phyloP scores from a whole-genome alignment of 2,329 filamentous ascomycete species.

The Fusarium staphyleae region DNA sequence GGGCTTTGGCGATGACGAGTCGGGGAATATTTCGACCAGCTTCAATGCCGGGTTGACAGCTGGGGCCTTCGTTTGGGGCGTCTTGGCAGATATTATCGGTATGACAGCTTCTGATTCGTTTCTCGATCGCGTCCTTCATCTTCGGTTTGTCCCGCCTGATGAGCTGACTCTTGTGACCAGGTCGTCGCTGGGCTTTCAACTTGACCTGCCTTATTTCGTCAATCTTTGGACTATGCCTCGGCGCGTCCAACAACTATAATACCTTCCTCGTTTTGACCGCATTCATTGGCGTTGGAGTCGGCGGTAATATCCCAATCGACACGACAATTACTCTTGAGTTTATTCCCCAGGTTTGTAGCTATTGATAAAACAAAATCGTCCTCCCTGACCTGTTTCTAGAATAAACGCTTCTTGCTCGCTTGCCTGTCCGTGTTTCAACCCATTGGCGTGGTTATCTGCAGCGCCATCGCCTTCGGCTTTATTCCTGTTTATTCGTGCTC shows the following conservation, averaged over 20 bases:
- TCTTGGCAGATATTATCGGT: slow-evolving; percentile 59
- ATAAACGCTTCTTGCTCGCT: slow-evolving; percentile 59
- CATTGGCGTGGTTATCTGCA: slow-evolving; percentile 60
- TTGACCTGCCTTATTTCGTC: slow-evolving; percentile 62
- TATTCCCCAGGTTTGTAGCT: slow-evolving; percentile 51
- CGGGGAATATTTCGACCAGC: slow-evolving; percentile 59
- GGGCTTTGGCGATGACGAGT: slow-evolving; percentile 52
- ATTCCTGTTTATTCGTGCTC: slow-evolving; percentile 59
- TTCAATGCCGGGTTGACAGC: slow-evolving; percentile 63
- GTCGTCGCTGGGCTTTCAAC: slow-evolving; percentile 64
- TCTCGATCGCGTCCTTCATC: neutral
- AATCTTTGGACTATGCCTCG: slow-evolving; percentile 60
- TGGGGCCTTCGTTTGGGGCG: slow-evolving; percentile 63
- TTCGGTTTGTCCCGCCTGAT: neutral
- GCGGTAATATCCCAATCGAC: slow-evolving; percentile 63
- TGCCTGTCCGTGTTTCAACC: slow-evolving; percentile 63
- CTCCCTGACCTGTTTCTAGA: slow-evolving; percentile 11
- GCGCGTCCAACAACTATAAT: slow-evolving; percentile 56
- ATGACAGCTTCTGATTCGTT: neutral
- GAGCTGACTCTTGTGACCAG: slow-evolving; percentile 29
- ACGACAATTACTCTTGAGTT: slow-evolving; percentile 64
- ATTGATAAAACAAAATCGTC: fast-evolving
- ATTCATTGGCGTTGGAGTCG: slow-evolving; percentile 60
- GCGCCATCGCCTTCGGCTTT: slow-evolving; percentile 60
- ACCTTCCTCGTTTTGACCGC: slow-evolving; percentile 61